Base-by-base conservation (phyloP, 2,329 filamentous ascomycete species). In the Sclerotiophoma versabilis region DNA sequence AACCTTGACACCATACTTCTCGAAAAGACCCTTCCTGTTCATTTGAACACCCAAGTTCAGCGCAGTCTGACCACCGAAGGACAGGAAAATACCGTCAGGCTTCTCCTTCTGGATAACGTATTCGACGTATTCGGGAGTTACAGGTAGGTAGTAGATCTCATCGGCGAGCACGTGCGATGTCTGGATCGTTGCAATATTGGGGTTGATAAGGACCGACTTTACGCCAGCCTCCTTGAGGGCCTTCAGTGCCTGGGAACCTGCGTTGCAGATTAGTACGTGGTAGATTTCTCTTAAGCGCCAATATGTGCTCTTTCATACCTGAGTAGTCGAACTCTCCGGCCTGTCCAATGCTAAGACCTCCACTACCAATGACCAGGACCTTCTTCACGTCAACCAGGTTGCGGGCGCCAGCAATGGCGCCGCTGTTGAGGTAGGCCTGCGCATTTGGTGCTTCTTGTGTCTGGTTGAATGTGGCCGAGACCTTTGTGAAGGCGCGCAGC, bases 301-400 rank as follows among this genome's bases (percentile, higher is more conserved):
- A 26, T 8, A 44, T 36, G 7, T 29, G 26, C 29, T 14, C 19
- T 27, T 12, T 57, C 63, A 60, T 83, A 96, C 92, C 93, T 77
- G 95, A 98, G 79, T 98, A 98, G 80, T 98, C 93, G 71, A 98
- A 98, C 81, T 98, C 93, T 80, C 93, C 93, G 63, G 93, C 93
- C 80, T 98, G 93, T 61, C 93, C 93, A 85, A 98, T 98, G 75
- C 91, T 92, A 66, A 98, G 84, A 77, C 93, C 93, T 80, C 93
- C 93, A 79, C 89, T 93, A 55, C 93, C 93, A 81, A 98, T 96
- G 66, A 98, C 93, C 59, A 98, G 82, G 46, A 98, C 93, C 81
- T 98, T 98, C 82, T 96, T 96, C 62, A 98, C 92, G 74, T 96
- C 86, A 44, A 97, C 89, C 49, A 90, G 80, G 69, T 93, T 84